Evolutionary conservation across 2,329 filamentous ascomycete genomes (phyloP).

Genomic region (Penicillium palitans): DNA sequence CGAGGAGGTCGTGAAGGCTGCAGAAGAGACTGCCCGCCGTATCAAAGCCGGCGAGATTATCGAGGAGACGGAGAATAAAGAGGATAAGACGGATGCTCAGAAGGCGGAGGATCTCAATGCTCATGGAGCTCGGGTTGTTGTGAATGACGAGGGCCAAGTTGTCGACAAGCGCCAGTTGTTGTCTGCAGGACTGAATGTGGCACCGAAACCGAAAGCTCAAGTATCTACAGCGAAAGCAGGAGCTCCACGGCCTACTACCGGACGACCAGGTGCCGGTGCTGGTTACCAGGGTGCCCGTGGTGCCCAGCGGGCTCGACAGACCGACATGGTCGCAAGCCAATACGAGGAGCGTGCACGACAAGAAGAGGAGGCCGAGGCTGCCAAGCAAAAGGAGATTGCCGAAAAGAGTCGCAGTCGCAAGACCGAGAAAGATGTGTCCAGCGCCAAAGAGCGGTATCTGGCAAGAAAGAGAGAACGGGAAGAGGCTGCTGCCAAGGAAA

Average conservation of each 20-base stretch:
- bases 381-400: conserved; percentile 53
- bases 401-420: conserved; percentile 60
- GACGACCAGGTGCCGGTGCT: conserved; percentile 24
- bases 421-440: conserved; percentile 58
- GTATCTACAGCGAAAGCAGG: conserved; percentile 18
- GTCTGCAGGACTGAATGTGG: conserved; percentile 62
- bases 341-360: conserved; percentile 57
- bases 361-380: conserved; percentile 58
- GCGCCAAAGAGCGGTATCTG: conserved; percentile 62
- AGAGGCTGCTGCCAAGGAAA: conserved; percentile 37
- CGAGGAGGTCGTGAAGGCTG: conserved; percentile 57
- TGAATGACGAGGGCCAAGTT: conserved; percentile 66
- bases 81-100: conserved; percentile 52
- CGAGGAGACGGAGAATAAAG: conserved; percentile 28
- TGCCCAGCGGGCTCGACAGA: conserved; percentile 56
- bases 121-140: conserved; percentile 52
- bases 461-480: conserved; percentile 58
- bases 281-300: conserved; percentile 42
- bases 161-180: conserved; percentile 65
- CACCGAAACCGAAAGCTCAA: conserved; percentile 52
- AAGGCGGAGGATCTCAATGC: conserved; percentile 57
- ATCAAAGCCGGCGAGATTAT: conserved; percentile 37
- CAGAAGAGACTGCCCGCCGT: conserved; percentile 45
- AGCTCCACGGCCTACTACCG: conserved; percentile 20
- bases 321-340: conserved; percentile 61